A percentile compares a stretch with the other conserved stretches of the same genome.
phyloP scores from a whole-genome alignment of 169 alveolate species.

The Plasmodium adleri region DNA sequence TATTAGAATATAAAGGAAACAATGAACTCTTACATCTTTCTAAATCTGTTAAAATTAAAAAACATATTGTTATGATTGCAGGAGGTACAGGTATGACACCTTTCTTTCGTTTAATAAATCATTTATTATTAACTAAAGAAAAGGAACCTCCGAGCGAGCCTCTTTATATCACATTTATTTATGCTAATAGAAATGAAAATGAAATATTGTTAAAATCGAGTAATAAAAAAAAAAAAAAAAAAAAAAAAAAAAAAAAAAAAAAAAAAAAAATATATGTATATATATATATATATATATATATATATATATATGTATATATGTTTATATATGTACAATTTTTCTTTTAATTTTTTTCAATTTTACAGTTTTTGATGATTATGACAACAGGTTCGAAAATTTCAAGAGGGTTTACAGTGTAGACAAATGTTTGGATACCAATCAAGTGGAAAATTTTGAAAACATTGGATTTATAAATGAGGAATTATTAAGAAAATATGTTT shows the following conservation, averaged over 20 bases:
- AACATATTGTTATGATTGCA: slow-evolving; percentile 82
- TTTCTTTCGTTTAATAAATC: slow-evolving; percentile 79
- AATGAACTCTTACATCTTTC: slow-evolving; percentile 37
- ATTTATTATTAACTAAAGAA: slow-evolving; percentile 37
- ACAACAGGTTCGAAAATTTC: slow-evolving; percentile 23
- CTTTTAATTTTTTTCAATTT: background rate
- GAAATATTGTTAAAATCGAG: slow-evolving; percentile 62
- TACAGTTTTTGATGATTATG: slow-evolving; percentile 69
- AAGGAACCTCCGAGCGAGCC: background rate
- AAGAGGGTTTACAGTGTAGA: slow-evolving; percentile 67
- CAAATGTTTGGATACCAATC: slow-evolving; percentile 27
- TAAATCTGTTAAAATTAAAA: slow-evolving; percentile 35
- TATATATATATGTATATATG: background rate
- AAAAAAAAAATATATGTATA: background rate
- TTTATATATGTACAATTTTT: background rate
- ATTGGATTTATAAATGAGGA: slow-evolving; percentile 50
- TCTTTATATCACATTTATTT: slow-evolving; percentile 54
- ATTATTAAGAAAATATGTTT: slow-evolving; percentile 47
- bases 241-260: background rate
- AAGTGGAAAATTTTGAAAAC: slow-evolving; percentile 14
- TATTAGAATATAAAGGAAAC: slow-evolving; percentile 67
- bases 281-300: background rate
- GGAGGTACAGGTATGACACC: slow-evolving; percentile 90
- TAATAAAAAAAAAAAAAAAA: background rate
- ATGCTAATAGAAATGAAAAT: slow-evolving; percentile 71